phyloP scores from a whole-genome alignment of 345 rosid genomes.

The Ceriops tagal region DNA sequence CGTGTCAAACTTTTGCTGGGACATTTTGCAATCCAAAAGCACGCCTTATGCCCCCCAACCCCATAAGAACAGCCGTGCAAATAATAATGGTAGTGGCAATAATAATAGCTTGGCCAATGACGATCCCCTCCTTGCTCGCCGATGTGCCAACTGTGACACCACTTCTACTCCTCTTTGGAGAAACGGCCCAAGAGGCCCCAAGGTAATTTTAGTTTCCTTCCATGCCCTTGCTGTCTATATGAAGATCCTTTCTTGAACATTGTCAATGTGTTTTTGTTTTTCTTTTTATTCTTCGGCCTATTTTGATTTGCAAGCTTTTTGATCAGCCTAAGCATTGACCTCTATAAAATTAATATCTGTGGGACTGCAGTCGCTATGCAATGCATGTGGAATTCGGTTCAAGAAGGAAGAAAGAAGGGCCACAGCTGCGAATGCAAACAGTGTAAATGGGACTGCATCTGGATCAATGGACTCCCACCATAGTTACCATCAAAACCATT shows the following conservation, averaged over 20 bases:
- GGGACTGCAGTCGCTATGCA: conserved; percentile 66
- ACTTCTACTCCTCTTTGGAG: conserved; percentile 90
- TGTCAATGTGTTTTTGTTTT: no score
- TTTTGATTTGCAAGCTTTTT: neutral
- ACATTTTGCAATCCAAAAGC: conserved; percentile 38
- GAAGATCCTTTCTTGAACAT: neutral
- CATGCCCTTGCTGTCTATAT: neutral
- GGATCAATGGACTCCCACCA: conserved; percentile 37
- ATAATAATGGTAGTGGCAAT: conserved; percentile 23
- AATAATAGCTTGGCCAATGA: conserved; percentile 17
- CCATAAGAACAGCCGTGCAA: conserved; percentile 28
- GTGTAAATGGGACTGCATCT: conserved; percentile 4
- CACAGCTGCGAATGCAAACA: conserved; percentile 33
- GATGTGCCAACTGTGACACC: conserved; percentile 90
- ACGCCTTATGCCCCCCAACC: conserved; percentile 30
- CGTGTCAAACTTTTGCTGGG: conserved; percentile 54
- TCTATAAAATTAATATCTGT: neutral
- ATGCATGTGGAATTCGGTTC: conserved; percentile 91
- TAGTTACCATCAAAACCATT: conserved; percentile 30
- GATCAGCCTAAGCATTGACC: neutral
- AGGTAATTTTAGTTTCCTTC: conserved; percentile 24
- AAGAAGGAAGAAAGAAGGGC: conserved; percentile 92
- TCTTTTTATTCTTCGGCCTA: neutral
- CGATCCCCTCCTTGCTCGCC: conserved; percentile 65
- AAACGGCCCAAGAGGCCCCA: conserved; percentile 54